Evolutionary conservation across 495 filamentous ascomycete species (phyloP), one percentile per base, ranked within the genome.

Genomic region (Tuber umbilicatum): DNA sequence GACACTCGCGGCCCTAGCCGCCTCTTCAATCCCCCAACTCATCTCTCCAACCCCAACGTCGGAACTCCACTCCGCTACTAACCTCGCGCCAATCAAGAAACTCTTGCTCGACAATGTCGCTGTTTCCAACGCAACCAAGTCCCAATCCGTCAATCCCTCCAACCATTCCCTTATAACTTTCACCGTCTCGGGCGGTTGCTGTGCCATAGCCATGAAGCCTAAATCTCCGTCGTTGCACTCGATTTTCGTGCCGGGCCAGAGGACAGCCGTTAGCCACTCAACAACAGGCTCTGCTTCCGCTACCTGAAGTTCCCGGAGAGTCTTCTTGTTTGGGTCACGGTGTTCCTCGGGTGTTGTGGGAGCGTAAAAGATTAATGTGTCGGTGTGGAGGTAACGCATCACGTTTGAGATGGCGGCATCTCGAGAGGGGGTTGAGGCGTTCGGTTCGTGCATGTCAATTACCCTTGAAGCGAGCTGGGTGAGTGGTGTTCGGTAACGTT

Each of bases 341-440:
- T 84, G 78, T 17, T 83, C 79, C 16, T 84, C 76, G 23, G 81
- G 81, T 39, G 85, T 83, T 78, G 91, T 91, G 4, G 91, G 91
- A 35, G 92, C 93, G 90, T 92, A 94, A 86, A 95, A 99, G 16
- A 99, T 88, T n/a, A 97, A 84, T 0, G 92, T 94, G 83, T 99
- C 95, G 0, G 95, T 99, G 73, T 94, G 89, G 10, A 99, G 86
- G 83, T 98, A 97, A 14, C 91, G 88, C 86, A 98, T 87, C 45
- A 93, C 83, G 70, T 89, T 91, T 17, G 81, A 84, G 31, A 90
- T 83, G 21, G 97, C 90, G 43, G 87, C 85, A 1, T 86, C 79
- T 60, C 94, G 86, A 42, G 85, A 84, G 10, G 83, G 83, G 31
- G 42, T 73, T 39, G 69, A 7, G 72, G 74, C 45, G 16, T 82